Evolutionary conservation across 495 filamentous ascomycete species (phyloP), one percentile per base, ranked within the genome.

Genomic region (Aspergillus homomorphus): DNA sequence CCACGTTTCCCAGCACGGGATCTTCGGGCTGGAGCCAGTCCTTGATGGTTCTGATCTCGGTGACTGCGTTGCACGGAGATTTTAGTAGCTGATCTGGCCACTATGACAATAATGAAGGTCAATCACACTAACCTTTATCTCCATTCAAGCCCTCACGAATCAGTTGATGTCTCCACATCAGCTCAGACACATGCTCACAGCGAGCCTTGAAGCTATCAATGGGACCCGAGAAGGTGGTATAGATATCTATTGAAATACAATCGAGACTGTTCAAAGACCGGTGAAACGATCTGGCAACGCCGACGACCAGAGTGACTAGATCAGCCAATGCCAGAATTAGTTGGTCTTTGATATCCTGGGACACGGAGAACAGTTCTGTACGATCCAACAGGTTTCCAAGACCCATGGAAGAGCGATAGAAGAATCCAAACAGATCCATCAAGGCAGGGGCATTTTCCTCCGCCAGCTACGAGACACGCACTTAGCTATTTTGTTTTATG

Each of bases 311-410:
- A 0, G 69, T 73, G 6, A 75, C 69, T 21, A 75, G 45, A 53
- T 75, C 72, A 14, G 66, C 66, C 51, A 75, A 58, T 22, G 72
- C 70, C 0, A 75, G 61, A 14, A 73, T 60, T 0, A 75, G 65
- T 61, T 75, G 72, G 38, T 75, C 72, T 56, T 73, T 75, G 63
- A 73, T 75, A n/a, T 70, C 67, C 33, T 69, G 66, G 4, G 72
- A 75, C 24, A 73, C 69, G 4, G 51, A 41, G 52, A 75, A 75
- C 18, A 75, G 53, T 61, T 73, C 70, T 1, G 67, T 63, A 1
- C 72, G 68, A 45, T 71, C 67, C 18, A 75, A 58, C 10, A 75
- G 62, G 43, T 73, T 73, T 2, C 66, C 70, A 14, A 75, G 56
- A 8, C 58, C 57, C n/a, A 64, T 54, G 0, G 72, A 75, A 38